Percentiles rank a stretch among this genome's conserved stretches.
phyloP scores from a whole-genome alignment of 192 early-diverging fungal genomes.

The Dissophora ornata region DNA sequence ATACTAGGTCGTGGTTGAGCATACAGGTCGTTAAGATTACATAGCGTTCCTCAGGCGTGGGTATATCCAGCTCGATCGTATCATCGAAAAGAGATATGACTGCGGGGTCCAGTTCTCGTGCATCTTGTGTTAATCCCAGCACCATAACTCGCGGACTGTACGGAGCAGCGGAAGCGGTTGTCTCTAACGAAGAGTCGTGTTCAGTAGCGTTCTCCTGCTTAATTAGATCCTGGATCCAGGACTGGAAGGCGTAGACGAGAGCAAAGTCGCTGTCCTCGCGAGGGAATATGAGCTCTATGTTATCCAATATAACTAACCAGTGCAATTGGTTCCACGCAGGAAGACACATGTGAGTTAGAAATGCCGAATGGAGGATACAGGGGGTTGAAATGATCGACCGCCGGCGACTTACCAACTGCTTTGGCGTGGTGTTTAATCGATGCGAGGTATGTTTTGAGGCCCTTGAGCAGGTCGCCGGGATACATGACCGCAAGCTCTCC shows the following conservation, averaged over 20 bases:
- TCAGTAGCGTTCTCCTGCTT: conserved; percentile 8
- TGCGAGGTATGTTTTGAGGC: conserved; percentile 33
- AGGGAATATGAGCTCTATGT: conserved; percentile 66
- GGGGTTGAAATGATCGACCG: not conserved
- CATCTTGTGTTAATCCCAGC: conserved; percentile 25
- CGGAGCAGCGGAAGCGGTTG: not conserved
- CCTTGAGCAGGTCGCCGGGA: conserved; percentile 53
- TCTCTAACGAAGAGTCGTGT: not conserved
- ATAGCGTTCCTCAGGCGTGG: conserved; percentile 60
- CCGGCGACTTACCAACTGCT: conserved; percentile 17
- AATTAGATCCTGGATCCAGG: conserved; percentile 21
- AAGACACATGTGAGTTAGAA: not conserved
- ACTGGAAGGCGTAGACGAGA: conserved; percentile 29
- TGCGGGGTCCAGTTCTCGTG: conserved; percentile 21
- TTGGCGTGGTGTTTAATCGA: conserved; percentile 12
- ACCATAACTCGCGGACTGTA: conserved; percentile 8
- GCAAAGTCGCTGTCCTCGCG: conserved; percentile 30
- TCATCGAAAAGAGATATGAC: conserved; percentile 52
- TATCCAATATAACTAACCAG: conserved; percentile 58
- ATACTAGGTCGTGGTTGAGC: conserved; percentile 8
- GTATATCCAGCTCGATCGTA: conserved; percentile 60
- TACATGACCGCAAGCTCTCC: conserved; percentile 57
- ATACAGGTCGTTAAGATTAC: conserved; percentile 52
- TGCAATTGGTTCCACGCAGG: not conserved
- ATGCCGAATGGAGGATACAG: not conserved